Evolutionary conservation across 495 filamentous ascomycete species (phyloP).

Genomic region (Antarctomyces pellizariae): DNA sequence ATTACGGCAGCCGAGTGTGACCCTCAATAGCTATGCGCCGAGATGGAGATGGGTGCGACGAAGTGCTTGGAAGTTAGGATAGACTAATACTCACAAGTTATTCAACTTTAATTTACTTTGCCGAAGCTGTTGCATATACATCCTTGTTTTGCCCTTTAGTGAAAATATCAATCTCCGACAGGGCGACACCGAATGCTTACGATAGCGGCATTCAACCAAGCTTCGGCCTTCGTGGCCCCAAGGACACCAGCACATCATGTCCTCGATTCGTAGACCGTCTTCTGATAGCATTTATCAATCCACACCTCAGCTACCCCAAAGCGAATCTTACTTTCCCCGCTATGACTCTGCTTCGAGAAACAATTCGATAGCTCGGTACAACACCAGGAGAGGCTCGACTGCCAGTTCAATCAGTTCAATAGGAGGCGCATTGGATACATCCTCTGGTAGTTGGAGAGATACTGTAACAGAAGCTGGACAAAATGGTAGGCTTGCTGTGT

Average conservation of each 20-base stretch:
- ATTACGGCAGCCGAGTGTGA: no score
- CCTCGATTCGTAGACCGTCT: slow-evolving; percentile 4
- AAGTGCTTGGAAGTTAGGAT: no score
- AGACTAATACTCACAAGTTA: no score
- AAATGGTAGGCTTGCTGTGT: slow-evolving; percentile 34
- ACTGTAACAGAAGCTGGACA: slow-evolving; percentile 53
- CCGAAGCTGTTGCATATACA: no score
- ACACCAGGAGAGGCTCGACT: slow-evolving; percentile 46
- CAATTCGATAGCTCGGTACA: slow-evolving; percentile 7
- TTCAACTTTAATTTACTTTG: no score
- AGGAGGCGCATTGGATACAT: slow-evolving; percentile 48
- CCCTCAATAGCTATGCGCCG: no score
- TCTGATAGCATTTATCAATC: slow-evolving; percentile 11
- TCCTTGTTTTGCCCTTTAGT: no score
- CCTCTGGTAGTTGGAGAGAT: slow-evolving; percentile 25
- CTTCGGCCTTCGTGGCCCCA: slow-evolving; percentile 6
- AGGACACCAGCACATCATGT: slow-evolving; percentile 1
- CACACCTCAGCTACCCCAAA: neutral
- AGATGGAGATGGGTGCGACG: no score
- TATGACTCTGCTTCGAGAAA: slow-evolving; percentile 12
- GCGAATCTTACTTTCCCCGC: slow-evolving; percentile 10
- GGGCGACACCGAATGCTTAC: no score
- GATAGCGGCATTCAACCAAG: no score
- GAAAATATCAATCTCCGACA: no score
- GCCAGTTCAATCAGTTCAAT: slow-evolving; percentile 73